Evolutionary conservation across 352 stramenopile species (phyloP).

Genomic region (Halophytophthora polymorphica): DNA sequence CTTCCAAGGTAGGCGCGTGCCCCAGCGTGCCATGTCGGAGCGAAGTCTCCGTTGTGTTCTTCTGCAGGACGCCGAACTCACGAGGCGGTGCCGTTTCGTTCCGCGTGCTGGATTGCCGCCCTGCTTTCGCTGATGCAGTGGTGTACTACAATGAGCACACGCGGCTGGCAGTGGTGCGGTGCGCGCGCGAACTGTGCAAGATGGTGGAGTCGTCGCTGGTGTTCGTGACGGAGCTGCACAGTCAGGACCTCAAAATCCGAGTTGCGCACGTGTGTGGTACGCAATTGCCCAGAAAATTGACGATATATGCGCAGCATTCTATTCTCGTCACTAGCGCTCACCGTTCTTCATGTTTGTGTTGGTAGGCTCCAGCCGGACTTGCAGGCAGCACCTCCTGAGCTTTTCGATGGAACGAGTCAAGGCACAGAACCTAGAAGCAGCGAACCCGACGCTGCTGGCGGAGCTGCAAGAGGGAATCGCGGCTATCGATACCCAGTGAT

Average conservation of each 20-base stretch:
- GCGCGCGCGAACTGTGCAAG: constrained; percentile 64
- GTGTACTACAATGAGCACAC: constrained; percentile 64
- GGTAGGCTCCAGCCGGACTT: constrained; percentile 52
- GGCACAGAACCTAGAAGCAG: constrained; percentile 27
- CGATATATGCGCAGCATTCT: neutral
- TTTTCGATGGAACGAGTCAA: constrained; percentile 53
- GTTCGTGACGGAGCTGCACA: constrained; percentile 61
- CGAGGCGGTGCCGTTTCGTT: neutral
- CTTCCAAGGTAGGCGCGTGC: constrained; percentile 55
- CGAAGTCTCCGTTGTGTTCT: neutral
- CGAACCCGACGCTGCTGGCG: constrained; percentile 37
- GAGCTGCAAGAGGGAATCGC: constrained; percentile 53
- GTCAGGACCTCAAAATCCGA: constrained; percentile 58
- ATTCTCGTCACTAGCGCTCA: neutral
- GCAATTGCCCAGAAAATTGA: constrained; percentile 3
- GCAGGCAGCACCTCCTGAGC: constrained; percentile 44
- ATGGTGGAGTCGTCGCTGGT: constrained; percentile 72
- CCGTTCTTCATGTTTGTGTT: constrained; percentile 1
- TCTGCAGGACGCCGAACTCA: constrained; percentile 1
- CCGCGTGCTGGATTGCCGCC: neutral
- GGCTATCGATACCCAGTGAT: constrained; percentile 46
- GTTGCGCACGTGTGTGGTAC: constrained; percentile 68
- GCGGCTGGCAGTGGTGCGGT: constrained; percentile 53
- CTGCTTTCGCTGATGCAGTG: constrained; percentile 30
- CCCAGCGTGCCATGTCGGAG: neutral